Evolutionary conservation across 495 filamentous ascomycete species (phyloP), one percentile per base, ranked within the genome.

Genomic region (Astrocystis sublimbata): DNA sequence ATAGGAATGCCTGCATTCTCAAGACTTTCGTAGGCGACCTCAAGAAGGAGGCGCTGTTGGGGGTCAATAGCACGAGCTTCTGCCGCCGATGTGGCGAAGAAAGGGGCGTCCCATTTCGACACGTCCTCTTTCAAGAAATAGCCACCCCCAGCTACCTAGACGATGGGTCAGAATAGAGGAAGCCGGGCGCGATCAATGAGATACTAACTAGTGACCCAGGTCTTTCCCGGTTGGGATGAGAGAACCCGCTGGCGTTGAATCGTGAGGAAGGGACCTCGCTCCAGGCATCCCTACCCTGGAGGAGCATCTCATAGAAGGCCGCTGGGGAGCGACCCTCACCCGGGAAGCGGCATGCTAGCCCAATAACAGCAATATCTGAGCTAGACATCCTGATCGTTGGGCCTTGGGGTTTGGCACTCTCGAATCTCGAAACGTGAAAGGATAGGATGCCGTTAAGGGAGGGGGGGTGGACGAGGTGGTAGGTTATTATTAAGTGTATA

Each of bases 221-320:
- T 23, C 30, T 47, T 21, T 51, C 58, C 23, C 49, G 36, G 36
- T 64, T 49, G 6, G 82, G 85, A 59, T 91, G 86, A 23, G 80
- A 82, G 52, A 87, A 81, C n/a, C 84, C 82, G 66, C 88, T 80
- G 24, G 49, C 19, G 40, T 71, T 57, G 76, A 88, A 92, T 15
- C 88, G 81, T 60, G 88, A 82, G 8, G 79, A 57, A 0, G 89
- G 89, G 42, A 85, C 68, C 3, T 71, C 63, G 6, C 50, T 66
- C 60, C 78, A 78, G 5, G 67, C 72, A 57, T 65, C 72, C 31
- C 65, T 60, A 1, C 76, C 75, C 31, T 74, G 66, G 21, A 62
- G 47, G 10, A 80, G 65, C 60, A 86, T 75, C 30, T 85, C 70
- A 81, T 82, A 87, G 35, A 86, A 77, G 19, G 65, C 67, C 35